A percentile compares a stretch with the other conserved stretches of the same genome.
phyloP scores from a whole-genome alignment of 169 alveolate genomes.

The Cryptosporidium ubiquitum region DNA sequence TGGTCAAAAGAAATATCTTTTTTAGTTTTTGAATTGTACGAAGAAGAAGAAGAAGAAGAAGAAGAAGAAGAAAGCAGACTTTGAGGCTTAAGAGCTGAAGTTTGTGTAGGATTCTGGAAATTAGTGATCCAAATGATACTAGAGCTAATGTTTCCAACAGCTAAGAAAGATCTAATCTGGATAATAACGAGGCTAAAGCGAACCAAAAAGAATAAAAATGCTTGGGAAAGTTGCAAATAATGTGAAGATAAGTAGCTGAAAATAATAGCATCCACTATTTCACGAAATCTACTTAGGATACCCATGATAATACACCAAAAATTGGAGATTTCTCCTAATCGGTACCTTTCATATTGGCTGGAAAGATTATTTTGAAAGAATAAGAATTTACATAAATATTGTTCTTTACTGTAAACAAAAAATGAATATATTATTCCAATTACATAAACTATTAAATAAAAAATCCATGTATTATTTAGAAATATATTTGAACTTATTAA shows the following conservation, averaged over 20 bases:
- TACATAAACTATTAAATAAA: background rate
- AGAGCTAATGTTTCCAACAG: background rate
- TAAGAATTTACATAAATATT: background rate
- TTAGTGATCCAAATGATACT: background rate
- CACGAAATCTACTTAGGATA: slow-evolving; percentile 2
- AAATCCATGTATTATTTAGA: background rate
- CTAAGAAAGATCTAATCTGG: slow-evolving; percentile 21
- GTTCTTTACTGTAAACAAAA: background rate
- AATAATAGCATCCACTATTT: background rate
- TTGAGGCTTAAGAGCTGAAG: background rate
- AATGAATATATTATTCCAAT: slow-evolving; percentile 13
- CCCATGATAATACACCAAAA: slow-evolving; percentile 16
- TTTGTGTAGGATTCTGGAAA: background rate
- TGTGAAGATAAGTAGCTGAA: background rate
- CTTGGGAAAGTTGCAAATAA: background rate
- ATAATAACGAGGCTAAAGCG: background rate
- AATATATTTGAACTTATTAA: background rate
- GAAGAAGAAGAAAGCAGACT: background rate
- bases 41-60: background rate
- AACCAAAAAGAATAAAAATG: slow-evolving; percentile 6
- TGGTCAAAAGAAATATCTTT: background rate
- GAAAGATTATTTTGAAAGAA: background rate
- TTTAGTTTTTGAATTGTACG: background rate
- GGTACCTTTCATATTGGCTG: background rate
- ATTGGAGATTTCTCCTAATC: background rate